phyloP scores from a whole-genome alignment of 306 rosid species.

The Hippophae rhamnoides region DNA sequence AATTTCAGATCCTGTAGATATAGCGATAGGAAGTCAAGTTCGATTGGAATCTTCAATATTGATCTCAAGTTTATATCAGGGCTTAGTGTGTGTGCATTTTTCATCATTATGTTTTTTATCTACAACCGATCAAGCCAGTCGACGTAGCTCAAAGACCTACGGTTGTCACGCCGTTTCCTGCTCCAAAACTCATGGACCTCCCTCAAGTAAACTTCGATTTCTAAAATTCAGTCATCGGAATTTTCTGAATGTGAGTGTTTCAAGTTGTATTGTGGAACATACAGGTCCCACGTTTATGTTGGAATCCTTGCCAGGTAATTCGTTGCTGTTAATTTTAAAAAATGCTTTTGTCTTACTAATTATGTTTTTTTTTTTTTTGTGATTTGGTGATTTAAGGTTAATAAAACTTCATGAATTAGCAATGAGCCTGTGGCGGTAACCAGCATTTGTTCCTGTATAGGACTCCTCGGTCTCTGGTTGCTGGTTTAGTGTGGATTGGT shows the following conservation, averaged over 20 bases:
- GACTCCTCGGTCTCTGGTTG: conserved; percentile 80
- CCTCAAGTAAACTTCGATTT: conserved; percentile 49
- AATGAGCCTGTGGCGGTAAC: conserved; percentile 6
- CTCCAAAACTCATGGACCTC: conserved; percentile 77
- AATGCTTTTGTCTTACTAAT: not conserved
- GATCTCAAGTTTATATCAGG: conserved; percentile 44
- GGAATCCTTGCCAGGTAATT: conserved; percentile 83
- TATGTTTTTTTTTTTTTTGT: not conserved
- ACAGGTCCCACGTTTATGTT: conserved; percentile 80
- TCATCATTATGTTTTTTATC: conserved; percentile 42
- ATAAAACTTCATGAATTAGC: not conserved
- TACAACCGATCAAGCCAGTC: conserved; percentile 22
- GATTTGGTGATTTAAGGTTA: not conserved
- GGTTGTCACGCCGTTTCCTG: conserved; percentile 68
- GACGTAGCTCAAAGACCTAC: conserved; percentile 34
- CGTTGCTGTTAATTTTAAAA: not conserved
- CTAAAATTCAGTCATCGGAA: not conserved
- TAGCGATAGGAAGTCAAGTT: conserved; percentile 29
- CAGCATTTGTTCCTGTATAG: conserved; percentile 26
- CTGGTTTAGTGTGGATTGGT: conserved; percentile 94
- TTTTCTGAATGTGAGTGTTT: conserved; percentile 6
- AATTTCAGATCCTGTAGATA: conserved; percentile 27
- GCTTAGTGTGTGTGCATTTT: conserved; percentile 40
- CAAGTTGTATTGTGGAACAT: conserved; percentile 84
- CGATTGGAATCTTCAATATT: conserved; percentile 38